Conservation (phyloP, 805 yeast genomes). For the Zygotorulaspora florentina region DNA sequence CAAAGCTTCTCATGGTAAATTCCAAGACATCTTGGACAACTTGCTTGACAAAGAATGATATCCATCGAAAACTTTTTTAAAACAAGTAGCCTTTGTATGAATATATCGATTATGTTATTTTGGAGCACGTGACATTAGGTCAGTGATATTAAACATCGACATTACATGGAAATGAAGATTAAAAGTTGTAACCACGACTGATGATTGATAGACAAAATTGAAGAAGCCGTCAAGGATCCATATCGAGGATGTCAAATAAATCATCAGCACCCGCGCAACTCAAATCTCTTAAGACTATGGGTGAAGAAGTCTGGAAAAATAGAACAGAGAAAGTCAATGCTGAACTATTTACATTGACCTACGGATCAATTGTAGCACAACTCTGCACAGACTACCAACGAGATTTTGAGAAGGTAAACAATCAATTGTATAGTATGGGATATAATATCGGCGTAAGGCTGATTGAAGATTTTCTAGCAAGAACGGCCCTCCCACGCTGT, state of each 20-base stretch:
- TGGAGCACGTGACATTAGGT: neutral
- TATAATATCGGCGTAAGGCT: conserved; percentile 87
- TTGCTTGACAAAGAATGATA: conserved; percentile 30
- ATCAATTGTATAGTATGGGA: conserved; percentile 88
- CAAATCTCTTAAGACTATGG: conserved; percentile 40
- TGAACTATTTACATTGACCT: conserved; percentile 89
- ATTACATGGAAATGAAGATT: neutral
- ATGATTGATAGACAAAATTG: neutral
- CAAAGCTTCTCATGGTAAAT: conserved; percentile 74
- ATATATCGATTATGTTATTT: too few species aligned
- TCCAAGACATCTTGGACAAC: conserved; percentile 58
- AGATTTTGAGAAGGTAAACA: conserved; percentile 74
- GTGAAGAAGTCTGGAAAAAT: conserved; percentile 91
- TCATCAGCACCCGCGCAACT: conserved; percentile 15
- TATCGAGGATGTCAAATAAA: conserved; percentile 6
- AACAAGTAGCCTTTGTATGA: too few species aligned
- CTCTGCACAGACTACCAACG: conserved; percentile 76
- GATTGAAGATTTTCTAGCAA: conserved; percentile 89
- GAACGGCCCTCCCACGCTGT: conserved; percentile 83
- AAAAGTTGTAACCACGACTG: neutral
- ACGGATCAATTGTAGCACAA: conserved; percentile 91
- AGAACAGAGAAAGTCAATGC: conserved; percentile 85
- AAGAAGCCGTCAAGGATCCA: neutral
- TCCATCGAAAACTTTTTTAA: neutral
- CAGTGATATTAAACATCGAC: neutral